Evolutionary conservation across 768 basidiomycete species (phyloP).

Genomic region (Rhodotorula toruloides): DNA sequence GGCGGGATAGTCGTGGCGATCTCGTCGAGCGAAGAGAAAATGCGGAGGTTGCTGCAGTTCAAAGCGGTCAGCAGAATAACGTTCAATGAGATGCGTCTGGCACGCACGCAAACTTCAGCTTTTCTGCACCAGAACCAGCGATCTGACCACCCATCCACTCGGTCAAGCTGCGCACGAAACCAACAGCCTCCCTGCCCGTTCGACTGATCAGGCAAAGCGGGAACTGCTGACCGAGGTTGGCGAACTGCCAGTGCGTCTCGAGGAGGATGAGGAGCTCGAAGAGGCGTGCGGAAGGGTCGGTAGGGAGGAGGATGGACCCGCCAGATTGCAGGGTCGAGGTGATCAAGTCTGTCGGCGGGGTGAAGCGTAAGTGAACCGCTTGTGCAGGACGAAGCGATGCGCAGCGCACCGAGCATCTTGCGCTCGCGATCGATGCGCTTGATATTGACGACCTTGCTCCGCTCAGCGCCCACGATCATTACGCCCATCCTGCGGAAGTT

Average conservation of each 20-base stretch:
- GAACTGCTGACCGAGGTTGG: slow-evolving; percentile 38
- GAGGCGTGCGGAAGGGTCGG: slow-evolving; percentile 88
- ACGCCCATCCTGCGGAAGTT: slow-evolving; percentile 83
- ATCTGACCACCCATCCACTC: slow-evolving; percentile 97
- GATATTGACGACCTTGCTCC: slow-evolving; percentile 73
- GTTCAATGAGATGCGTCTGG: neutral
- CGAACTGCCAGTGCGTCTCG: slow-evolving; percentile 93
- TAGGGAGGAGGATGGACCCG: slow-evolving; percentile 68
- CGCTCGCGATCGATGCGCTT: slow-evolving; percentile 85
- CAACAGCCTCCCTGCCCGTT: slow-evolving; percentile 86
- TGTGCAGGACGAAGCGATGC: too few relatives aligned
- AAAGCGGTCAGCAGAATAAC: too few relatives aligned
- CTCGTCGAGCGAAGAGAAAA: slow-evolving; percentile 76
- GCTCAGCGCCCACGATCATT: slow-evolving; percentile 85
- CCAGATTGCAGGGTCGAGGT: slow-evolving; percentile 74
- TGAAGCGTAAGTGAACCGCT: too few relatives aligned
- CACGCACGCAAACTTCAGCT: slow-evolving; percentile 77
- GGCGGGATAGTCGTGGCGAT: slow-evolving; percentile 76
- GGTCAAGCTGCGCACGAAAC: slow-evolving; percentile 92
- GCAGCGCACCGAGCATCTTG: slow-evolving; percentile 71
- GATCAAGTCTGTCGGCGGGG: slow-evolving; percentile 65
- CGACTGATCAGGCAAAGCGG: slow-evolving; percentile 91
- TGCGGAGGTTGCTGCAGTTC: slow-evolving; percentile 70
- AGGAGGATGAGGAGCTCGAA: slow-evolving; percentile 91
- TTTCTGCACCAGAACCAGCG: slow-evolving; percentile 54